phyloP scores from a whole-genome alignment of 176 grass and related monocot species.

The Ensete glaucum region DNA sequence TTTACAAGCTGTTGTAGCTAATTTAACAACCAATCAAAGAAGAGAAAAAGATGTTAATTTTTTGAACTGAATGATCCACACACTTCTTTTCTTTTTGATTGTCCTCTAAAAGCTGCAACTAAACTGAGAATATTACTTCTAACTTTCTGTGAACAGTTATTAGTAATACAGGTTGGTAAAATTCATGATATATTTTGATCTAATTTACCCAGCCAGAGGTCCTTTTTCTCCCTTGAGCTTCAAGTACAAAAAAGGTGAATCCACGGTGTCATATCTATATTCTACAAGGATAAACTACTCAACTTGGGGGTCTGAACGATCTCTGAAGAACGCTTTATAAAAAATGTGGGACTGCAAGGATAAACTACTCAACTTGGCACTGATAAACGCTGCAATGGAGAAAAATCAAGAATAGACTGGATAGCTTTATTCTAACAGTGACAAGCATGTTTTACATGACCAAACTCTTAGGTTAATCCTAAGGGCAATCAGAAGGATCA shows the following conservation, averaged over 20 bases:
- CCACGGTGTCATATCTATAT: not conserved
- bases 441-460: not conserved
- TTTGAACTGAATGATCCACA: not conserved
- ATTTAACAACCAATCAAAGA: not conserved
- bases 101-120: not conserved
- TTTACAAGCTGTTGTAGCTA: not conserved
- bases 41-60: not conserved
- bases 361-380: not conserved
- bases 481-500: constrained; percentile 6
- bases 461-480: not conserved
- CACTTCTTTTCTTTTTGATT: not conserved
- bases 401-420: not conserved
- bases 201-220: not conserved
- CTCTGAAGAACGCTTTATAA: not conserved
- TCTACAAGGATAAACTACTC: too few relatives aligned
- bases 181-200: not conserved
- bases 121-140: not conserved
- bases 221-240: not conserved
- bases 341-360: not conserved
- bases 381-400: not conserved
- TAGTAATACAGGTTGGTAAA: not conserved
- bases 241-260: not conserved
- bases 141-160: not conserved
- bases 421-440: not conserved
- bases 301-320: not conserved